Evolutionary conservation across 2,329 filamentous ascomycete species (phyloP), one percentile per base, ranked within the genome.

Genomic region (Pyrenochaeta sp.): DNA sequence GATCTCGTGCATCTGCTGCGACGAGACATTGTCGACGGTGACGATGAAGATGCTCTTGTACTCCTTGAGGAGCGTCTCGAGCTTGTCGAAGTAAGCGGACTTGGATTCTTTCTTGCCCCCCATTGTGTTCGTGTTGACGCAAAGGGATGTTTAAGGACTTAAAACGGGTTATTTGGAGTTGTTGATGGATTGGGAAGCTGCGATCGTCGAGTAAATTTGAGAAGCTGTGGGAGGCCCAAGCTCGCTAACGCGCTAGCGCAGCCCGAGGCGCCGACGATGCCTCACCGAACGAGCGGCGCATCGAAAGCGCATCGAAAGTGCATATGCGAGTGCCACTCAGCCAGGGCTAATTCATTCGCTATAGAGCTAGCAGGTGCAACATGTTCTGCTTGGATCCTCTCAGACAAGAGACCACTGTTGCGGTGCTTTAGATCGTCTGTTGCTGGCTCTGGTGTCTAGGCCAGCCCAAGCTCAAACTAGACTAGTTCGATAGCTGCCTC

Each of bases 1-100:
- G 83, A 99, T 98, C 89, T 99, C 95, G 92, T 99, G 95, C 96
- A 99, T 99, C 90, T 99, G 96, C 90, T 99, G 95, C 75, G 95
- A 99, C 83, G 90, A 92, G 89, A 99, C 95, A 99, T 98, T 99
- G 92, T 98, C 77, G 67, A 79, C 77, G 80, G 80, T 89, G 82
- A 97, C 93, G 83, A 99, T 93, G 92, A 99, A 98, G 86, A 98
- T 91, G 79, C 91, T 94, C 82, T 88, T 89, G 91, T 96, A 98
- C 82, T 93, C 90, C 86, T 98, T 92, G 82, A 99, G 90, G 82
- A 98, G 89, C 83, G 82, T 83, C 90, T 97, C 96, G 82, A 99
- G 93, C 93, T 98, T 98, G 84, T 97, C 94, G 88, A 99, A 99
- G 90, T 99, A 97, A 82, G 83, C 91, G 82, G 92, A 88, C 89